Percentiles rank a stretch among this genome's conserved stretches.
Conservation (phyloP, 1,284 basidiomycete genomes). For the Ceratobasidium sp. region DNA sequence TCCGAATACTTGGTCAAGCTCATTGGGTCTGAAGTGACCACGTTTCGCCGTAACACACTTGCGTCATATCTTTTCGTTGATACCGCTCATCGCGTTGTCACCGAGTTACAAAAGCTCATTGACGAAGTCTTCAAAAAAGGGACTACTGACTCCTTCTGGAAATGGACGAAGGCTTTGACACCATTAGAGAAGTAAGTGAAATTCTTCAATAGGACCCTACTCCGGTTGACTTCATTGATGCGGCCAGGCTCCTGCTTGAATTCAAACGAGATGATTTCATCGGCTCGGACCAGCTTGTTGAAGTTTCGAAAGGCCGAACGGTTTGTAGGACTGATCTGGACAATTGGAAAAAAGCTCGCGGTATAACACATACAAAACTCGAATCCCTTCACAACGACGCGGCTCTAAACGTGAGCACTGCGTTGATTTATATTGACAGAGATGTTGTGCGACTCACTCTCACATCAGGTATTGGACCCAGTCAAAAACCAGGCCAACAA, state of each 20-base stretch:
- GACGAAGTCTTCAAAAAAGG: not conserved
- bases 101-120: not conserved
- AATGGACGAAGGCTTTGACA: not conserved
- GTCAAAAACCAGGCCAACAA: no score
- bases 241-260: not conserved
- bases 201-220: no score
- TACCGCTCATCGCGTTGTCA: not conserved
- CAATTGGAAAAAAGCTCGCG: not conserved
- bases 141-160: not conserved
- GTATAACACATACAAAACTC: not conserved
- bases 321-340: not conserved
- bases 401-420: no score
- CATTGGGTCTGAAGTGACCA: slow-evolving; percentile 11
- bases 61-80: slow-evolving; percentile 8
- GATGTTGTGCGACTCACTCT: no score
- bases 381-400: no score
- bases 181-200: not conserved
- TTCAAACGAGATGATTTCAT: not conserved
- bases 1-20: not conserved
- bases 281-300: not conserved
- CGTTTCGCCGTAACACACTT: not conserved
- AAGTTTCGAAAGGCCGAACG: not conserved
- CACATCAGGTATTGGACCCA: no score
- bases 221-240: not conserved
- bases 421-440: no score